These are phyloP conservation scores for Coemansia sp. DNA, from an alignment of 192 early-diverging fungal species.

Conservation along the genomic window DNA sequence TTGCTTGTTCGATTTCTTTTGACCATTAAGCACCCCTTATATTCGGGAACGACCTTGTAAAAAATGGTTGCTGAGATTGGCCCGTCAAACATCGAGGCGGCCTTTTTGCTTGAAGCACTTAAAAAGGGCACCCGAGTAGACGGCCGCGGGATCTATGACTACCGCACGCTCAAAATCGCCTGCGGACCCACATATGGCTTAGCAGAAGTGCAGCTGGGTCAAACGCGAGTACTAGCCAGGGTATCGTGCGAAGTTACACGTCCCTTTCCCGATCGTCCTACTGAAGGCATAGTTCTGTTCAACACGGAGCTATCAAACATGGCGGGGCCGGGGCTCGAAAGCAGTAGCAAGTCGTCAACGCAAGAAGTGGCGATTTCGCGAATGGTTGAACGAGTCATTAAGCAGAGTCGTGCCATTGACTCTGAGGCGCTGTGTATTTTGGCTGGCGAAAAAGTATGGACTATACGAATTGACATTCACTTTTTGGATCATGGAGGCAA, in stretches of 20 bases:
- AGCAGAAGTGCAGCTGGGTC: constrained; percentile 76
- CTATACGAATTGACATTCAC: constrained; percentile 81
- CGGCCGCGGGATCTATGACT: constrained; percentile 70
- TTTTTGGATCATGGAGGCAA: constrained; percentile 96
- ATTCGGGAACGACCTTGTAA: background rate
- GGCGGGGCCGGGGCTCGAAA: constrained; percentile 73
- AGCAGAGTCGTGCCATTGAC: constrained; percentile 81
- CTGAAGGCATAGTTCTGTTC: constrained; percentile 83
- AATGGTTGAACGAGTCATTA: constrained; percentile 84
- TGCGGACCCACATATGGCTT: constrained; percentile 70
- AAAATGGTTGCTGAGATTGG: constrained; percentile 48
- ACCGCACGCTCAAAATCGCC: constrained; percentile 61
- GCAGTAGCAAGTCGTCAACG: constrained; percentile 57
- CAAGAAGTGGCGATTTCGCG: constrained; percentile 83
- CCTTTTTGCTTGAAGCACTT: constrained; percentile 71
- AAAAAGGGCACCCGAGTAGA: constrained; percentile 69
- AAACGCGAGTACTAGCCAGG: constrained; percentile 71
- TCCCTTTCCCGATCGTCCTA: constrained; percentile 70
- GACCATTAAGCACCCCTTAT: background rate
- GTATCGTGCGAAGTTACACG: constrained; percentile 67
- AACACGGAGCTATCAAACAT: constrained; percentile 85
- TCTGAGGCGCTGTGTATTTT: constrained; percentile 96
- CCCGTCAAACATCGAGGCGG: constrained; percentile 69
- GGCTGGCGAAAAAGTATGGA: constrained; percentile 95
- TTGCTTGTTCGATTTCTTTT: too few species aligned